phyloP scores from a whole-genome alignment of 2,329 filamentous ascomycete species.

The Microsporum canis region DNA sequence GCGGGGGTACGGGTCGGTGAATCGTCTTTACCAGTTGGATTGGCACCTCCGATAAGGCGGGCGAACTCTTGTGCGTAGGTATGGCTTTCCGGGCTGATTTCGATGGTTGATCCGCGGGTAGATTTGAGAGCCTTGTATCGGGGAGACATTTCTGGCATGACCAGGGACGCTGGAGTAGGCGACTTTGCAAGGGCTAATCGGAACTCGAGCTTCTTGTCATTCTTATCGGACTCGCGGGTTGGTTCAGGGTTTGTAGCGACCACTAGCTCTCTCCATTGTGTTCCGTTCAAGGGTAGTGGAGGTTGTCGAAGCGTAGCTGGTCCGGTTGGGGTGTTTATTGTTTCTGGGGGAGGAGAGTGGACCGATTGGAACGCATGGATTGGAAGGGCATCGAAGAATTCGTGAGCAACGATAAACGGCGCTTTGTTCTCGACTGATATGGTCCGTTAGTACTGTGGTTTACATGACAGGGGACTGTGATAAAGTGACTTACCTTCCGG shows the following conservation, averaged over 20 bases:
- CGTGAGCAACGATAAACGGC: constrained; percentile 90
- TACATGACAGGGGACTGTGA: background rate
- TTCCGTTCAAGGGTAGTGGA: constrained; percentile 28
- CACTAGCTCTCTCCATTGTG: constrained; percentile 74
- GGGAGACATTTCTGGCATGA: constrained; percentile 69
- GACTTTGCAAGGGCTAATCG: constrained; percentile 66
- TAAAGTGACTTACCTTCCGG: constrained; percentile 48
- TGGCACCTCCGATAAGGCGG: constrained; percentile 60
- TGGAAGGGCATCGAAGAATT: constrained; percentile 96
- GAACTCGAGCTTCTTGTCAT: constrained; percentile 58
- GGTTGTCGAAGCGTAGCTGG: constrained; percentile 36
- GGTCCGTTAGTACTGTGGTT: background rate
- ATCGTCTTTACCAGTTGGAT: constrained; percentile 12
- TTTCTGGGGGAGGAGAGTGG: constrained; percentile 37
- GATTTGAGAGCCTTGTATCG: constrained; percentile 67
- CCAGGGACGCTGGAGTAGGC: constrained; percentile 69
- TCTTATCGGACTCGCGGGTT: constrained; percentile 33
- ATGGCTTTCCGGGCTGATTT: constrained; percentile 79
- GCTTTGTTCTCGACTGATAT: constrained; percentile 53
- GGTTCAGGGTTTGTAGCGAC: constrained; percentile 56
- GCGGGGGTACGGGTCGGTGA: constrained; percentile 42
- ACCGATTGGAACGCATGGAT: constrained; percentile 90
- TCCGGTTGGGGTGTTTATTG: constrained; percentile 40
- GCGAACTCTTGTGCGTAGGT: constrained; percentile 75
- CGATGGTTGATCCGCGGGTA: constrained; percentile 60